Evolutionary conservation across 495 filamentous ascomycete species (phyloP), one percentile per base, ranked within the genome.

Genomic region (Elasticomyces elasticus): DNA sequence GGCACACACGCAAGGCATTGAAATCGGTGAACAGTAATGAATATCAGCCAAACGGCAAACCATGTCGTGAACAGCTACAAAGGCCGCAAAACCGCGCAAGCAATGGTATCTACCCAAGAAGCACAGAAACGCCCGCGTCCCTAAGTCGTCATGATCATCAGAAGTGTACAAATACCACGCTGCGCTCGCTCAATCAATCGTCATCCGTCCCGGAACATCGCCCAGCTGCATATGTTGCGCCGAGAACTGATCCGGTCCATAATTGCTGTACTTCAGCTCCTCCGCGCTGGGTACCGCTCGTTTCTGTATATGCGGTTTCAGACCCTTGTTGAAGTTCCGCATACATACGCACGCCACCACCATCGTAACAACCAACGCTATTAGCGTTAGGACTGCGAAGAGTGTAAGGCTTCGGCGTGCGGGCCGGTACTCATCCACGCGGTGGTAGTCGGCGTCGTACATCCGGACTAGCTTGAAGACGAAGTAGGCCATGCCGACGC

Each of bases 401-500:
- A 86, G 86, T 20, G 92, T 97, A 63, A 98, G 75, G 38, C 81
- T 86, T 51, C 80, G 79, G 41, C 82, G 79, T 17, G 88, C 89
- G 0, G 91, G 80, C 23, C 74, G 52, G 69, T 96, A 98, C 53
- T 74, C 66, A 2, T 48, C 31, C 25, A 58, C 58, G 25, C 33
- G 31, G n/a, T 60, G 60, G 15, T 13, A 11, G 17, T 15, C 4
- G n/a, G 74, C 69, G 54, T 79, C 77, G 72, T 94, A 98, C 82
- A 98, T 98, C 65, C 92, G 89, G 51, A 89, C 81, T 24, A 96
- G 80, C 75, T 98, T 98, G 81, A 97, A 98, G 64, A 95, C 77
- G 77, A 98, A 98, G 72, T 97, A 98, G 45, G 85, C 89, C 61
- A 97, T 77, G 33, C 81, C 91, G 48, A 81, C 89, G 64, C 95